phyloP scores from a whole-genome alignment of 441 rosid species.

The Corymbia citriodora region DNA sequence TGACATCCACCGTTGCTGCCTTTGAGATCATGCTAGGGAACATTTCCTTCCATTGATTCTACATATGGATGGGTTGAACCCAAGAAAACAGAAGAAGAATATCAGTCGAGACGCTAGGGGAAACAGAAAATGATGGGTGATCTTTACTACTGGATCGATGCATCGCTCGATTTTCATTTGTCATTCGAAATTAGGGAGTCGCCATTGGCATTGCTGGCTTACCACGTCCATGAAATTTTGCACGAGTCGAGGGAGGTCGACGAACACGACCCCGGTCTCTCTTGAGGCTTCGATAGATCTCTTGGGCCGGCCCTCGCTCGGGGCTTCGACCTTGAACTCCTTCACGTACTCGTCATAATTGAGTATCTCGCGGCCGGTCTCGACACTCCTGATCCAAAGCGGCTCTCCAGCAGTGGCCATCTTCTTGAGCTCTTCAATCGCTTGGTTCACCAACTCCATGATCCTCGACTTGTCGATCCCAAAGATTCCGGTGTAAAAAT shows the following conservation, averaged over 20 bases:
- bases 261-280: constrained; percentile 68
- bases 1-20: constrained; percentile 77
- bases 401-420: constrained; percentile 83
- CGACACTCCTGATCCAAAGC: constrained; percentile 84
- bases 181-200: not conserved
- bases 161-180: not conserved
- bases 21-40: constrained; percentile 86
- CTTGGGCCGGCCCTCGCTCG: constrained; percentile 29
- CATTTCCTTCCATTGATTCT: constrained; percentile 98
- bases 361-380: constrained; percentile 88
- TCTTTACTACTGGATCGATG: not conserved
- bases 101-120: not conserved
- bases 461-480: constrained; percentile 77
- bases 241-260: constrained; percentile 74
- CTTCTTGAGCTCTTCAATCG: constrained; percentile 66
- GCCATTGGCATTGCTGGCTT: not conserved
- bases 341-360: constrained; percentile 86
- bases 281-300: constrained; percentile 86
- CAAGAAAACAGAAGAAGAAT: not conserved
- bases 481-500: constrained; percentile 77
- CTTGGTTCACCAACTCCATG: constrained; percentile 67
- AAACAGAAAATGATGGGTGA: not conserved
- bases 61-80: not conserved
- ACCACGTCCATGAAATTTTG: constrained; percentile 92
- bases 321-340: constrained; percentile 46